These are phyloP conservation scores for Aspergillus latus DNA, from an alignment of 2,329 filamentous ascomycete genomes.

Conservation along the genomic window DNA sequence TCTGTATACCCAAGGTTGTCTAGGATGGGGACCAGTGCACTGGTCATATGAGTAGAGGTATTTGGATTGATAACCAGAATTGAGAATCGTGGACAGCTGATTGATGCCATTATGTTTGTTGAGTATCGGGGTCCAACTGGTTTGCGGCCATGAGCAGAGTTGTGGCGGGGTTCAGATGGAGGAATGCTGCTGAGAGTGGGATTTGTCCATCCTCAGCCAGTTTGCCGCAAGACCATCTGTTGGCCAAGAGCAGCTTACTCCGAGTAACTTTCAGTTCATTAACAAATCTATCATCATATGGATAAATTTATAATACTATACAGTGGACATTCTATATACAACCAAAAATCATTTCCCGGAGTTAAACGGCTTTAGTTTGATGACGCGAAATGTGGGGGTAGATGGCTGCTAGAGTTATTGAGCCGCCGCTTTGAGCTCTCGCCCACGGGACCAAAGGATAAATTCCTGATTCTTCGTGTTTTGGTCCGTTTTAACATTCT, in stretches of 20 bases:
- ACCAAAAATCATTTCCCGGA: neutral
- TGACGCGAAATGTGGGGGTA: neutral
- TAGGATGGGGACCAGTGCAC: constrained; percentile 42
- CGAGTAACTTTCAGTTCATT: neutral
- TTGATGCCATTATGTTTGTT: constrained; percentile 18
- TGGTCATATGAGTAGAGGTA: constrained; percentile 46
- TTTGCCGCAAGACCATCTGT: constrained; percentile 1
- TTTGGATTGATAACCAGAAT: constrained; percentile 50
- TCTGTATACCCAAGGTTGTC: constrained; percentile 37
- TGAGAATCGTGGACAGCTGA: constrained; percentile 22
- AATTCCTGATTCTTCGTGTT: neutral
- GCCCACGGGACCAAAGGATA: neutral
- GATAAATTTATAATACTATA: neutral
- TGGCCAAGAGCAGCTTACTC: neutral
- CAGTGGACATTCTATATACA: neutral
- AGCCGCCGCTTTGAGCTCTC: neutral
- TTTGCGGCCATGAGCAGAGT: neutral
- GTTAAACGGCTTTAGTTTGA: neutral
- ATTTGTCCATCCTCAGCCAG: constrained; percentile 2
- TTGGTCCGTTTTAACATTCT: neutral
- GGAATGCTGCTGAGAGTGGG: neutral
- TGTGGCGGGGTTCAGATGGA: constrained; percentile 4
- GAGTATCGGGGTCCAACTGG: neutral
- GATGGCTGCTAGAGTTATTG: neutral
- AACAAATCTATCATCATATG: neutral